Base-by-base conservation (phyloP, 2,329 filamentous ascomycete genomes). In the Orbilia ellipsospora region DNA sequence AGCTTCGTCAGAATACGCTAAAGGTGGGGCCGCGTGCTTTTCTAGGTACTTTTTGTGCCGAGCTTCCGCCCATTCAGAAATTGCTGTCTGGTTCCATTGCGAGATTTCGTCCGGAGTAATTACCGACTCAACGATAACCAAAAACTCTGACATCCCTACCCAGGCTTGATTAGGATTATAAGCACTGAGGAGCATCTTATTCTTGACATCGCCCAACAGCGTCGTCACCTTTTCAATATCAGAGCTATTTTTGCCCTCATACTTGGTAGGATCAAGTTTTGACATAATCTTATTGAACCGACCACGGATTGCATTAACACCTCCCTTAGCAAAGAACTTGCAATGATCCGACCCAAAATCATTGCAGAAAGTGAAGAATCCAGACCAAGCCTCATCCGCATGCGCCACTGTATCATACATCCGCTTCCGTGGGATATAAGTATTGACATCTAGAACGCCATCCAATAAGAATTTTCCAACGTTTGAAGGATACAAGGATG, bases 401-500 rank as follows among this genome's bases (percentile, higher is more conserved):
- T 74, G 63, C 1, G 52, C 8, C 1, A 26, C 26, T 1, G 40
- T 55, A 1, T 57, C 67, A 3, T 63, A 45, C 6, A 16, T 44
- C 13, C 61, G 45, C 15, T 52, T 7, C n/a, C 45, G 40, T 0
- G 70, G 59, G 2, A 56, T 45, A 56, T 54, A 69, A 4, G 52
- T 40, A 5, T 61, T 31, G 0, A 26, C 72, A 45, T 76, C 65
- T n/a, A 76, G 64, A 2, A 76, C 72, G 2, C 64, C 64, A 20
- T 76, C 72, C 8, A 76, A 26, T 15, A 69, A 31, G 52, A 65
- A 69, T 20, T 50, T 76, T 4, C 72, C 72, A 16, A 76, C 72
- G n/a, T 57, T 59, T 15, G 65, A 12, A 4, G 73, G 73, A 23
- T 76, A 76, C 7, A 70, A n/a, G 12, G 65, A 66, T 5, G 65